Percentiles rank a stretch among this genome's conserved stretches.
Evolutionary conservation across 371 early-diverging fungal genomes (phyloP).

Genomic region (Rhizopus stolonifer): DNA sequence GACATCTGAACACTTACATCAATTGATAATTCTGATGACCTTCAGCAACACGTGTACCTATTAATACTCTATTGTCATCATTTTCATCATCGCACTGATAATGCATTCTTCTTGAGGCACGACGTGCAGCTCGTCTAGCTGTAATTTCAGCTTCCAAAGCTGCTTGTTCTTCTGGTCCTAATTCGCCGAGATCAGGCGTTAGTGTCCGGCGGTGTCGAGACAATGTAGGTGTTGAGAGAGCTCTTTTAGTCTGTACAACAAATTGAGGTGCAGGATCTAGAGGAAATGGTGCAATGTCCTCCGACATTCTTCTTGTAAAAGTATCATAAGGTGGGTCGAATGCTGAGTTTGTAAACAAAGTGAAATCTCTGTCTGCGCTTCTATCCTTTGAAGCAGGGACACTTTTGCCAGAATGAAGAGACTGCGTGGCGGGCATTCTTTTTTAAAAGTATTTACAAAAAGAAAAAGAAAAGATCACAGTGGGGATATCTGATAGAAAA

Average conservation of each 20-base stretch:
- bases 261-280: neutral
- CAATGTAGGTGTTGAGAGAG: neutral
- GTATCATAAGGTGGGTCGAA: neutral
- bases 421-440: neutral
- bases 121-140: slow-evolving; percentile 39
- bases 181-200: slow-evolving; percentile 32
- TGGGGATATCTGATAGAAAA: neutral
- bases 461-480: neutral
- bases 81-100: slow-evolving; percentile 23
- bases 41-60: slow-evolving; percentile 69
- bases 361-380: neutral
- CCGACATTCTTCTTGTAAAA: slow-evolving; percentile 4
- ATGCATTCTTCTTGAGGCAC: slow-evolving; percentile 31
- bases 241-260: neutral
- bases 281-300: slow-evolving; percentile 1
- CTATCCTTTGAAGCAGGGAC: neutral
- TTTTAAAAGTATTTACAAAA: neutral
- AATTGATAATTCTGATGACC: slow-evolving; percentile 76
- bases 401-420: neutral
- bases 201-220: slow-evolving; percentile 13
- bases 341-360: slow-evolving; percentile 2
- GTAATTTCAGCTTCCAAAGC: slow-evolving; percentile 41
- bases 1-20: slow-evolving; percentile 55
- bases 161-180: slow-evolving; percentile 39
- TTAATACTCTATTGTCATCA: slow-evolving; percentile 55